A percentile compares a stretch with the other conserved stretches of the same genome.
These are phyloP conservation scores for Ascochyta pisi DNA, from an alignment of 2,329 filamentous ascomycete genomes.

Conservation along the genomic window DNA sequence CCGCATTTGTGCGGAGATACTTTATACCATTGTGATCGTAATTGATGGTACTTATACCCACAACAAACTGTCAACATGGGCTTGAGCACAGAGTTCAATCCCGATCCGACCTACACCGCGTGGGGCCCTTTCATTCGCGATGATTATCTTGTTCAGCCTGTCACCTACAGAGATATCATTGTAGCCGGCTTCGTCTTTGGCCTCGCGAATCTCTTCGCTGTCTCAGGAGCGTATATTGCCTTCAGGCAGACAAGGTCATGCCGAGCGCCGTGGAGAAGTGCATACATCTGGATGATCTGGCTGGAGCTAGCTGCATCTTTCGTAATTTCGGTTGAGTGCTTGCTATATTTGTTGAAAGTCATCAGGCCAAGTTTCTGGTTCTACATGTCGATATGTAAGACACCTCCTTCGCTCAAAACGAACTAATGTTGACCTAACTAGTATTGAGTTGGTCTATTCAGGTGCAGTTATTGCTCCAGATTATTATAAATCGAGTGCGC, in stretches of 20 bases:
- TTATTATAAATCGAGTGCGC: conserved; percentile 39
- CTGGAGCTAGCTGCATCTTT: conserved; percentile 53
- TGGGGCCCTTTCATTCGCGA: conserved; percentile 37
- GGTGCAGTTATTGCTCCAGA: conserved; percentile 39
- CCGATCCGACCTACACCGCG: conserved; percentile 26
- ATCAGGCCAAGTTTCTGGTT: conserved; percentile 45
- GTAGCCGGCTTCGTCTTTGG: conserved; percentile 30
- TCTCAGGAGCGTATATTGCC: conserved; percentile 41
- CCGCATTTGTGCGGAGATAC: too few relatives aligned
- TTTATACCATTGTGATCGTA: not conserved
- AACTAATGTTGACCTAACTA: conserved; percentile 14
- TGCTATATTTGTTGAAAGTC: conserved; percentile 38
- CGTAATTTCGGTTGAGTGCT: conserved; percentile 49
- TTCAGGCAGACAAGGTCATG: conserved; percentile 31
- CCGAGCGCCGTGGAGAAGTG: conserved; percentile 36
- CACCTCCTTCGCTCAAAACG: not conserved
- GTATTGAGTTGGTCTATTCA: conserved; percentile 38
- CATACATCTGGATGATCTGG: conserved; percentile 59
- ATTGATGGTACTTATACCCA: not conserved
- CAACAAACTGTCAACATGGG: not conserved
- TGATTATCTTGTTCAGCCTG: conserved; percentile 24
- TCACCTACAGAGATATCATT: conserved; percentile 28
- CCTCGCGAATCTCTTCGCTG: conserved; percentile 28
- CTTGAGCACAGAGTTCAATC: conserved; percentile 23
- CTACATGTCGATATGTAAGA: conserved; percentile 38